phyloP scores from a whole-genome alignment of 2,329 filamentous ascomycete species.

The Didymella lethalis region DNA sequence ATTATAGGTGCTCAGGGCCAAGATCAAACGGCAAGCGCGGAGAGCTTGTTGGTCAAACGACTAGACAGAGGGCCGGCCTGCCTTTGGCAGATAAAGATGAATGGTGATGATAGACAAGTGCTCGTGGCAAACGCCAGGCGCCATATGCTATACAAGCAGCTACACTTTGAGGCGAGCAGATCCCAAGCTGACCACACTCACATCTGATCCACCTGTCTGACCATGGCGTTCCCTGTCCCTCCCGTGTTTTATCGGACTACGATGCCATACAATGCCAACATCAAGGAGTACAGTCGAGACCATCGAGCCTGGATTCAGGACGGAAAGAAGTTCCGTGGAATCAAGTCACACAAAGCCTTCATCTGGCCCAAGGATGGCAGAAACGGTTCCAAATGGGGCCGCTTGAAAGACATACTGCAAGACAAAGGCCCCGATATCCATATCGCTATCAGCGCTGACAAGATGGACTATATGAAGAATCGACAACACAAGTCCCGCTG shows the following conservation, averaged over 20 bases:
- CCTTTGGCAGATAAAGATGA: constrained; percentile 1
- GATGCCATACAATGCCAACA: constrained; percentile 24
- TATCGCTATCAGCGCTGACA: constrained; percentile 51
- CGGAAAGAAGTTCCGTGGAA: constrained; percentile 25
- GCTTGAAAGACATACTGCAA: constrained; percentile 54
- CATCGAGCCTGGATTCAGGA: constrained; percentile 39
- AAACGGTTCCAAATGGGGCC: constrained; percentile 46
- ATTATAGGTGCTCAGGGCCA: background rate
- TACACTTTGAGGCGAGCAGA: background rate
- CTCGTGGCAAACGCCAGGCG: constrained; percentile 5
- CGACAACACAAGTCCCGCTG: constrained; percentile 50
- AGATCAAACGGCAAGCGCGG: background rate
- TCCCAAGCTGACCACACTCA: background rate
- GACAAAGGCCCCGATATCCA: constrained; percentile 57
- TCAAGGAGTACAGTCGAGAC: constrained; percentile 34
- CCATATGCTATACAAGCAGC: constrained; percentile 4
- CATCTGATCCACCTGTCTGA: background rate
- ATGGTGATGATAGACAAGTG: background rate
- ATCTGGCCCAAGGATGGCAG: constrained; percentile 57
- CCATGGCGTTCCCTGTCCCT: constrained; percentile 5
- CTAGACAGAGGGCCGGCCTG: background rate
- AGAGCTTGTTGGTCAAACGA: constrained; percentile 1
- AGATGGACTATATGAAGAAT: constrained; percentile 49
- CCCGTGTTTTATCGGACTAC: constrained; percentile 12
- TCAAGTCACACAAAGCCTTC: constrained; percentile 52